Evolutionary conservation across 2,329 filamentous ascomycete genomes (phyloP), one percentile per base, ranked within the genome.

Genomic region (Corniculantispora saksenae): DNA sequence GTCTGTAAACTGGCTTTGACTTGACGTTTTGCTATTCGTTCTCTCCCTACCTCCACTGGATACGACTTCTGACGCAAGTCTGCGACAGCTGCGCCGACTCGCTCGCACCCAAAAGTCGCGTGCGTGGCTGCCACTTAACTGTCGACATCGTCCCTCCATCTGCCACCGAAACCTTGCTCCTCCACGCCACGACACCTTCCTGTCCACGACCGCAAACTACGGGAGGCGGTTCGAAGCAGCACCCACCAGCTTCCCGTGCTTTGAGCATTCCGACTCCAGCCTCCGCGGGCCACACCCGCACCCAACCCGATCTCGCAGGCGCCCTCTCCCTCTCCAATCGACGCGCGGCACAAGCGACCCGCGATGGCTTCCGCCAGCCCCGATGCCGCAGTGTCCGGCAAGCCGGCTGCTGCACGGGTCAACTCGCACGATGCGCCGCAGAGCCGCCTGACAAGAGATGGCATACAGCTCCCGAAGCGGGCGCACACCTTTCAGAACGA

Each of bases 401-500:
- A 61, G 50, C 63, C 63, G 40, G 13, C 50, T 7, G 35, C 63
- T 10, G 38, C 62, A 10, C 48, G 63, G 10, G 15, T 66, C 13
- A 38, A 43, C 29, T 66, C 60, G 19, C 50, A 60, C 40, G 61
- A 50, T 43, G 21, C 53, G 15, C 23, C 56, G 32, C 45, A n/a
- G 64, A 48, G 66, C 70, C 54, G 75, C 29, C 71, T 76, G 40
- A 69, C 75, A 29, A 70, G 71, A 50, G 73, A 78, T 66, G 70
- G 72, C 58, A 70, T 75, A 62, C 71, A 72, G 64, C 72, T 73
- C 5, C 71, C 77, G n/a, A 81, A 82, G 73, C 77, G 81, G 70
- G 80, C 82, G 15, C 81, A 79, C 66, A 84, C 82, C 12, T 77
- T 81, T 66, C 78, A 82, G 59, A 80, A 80, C 69, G 76, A 75